A percentile compares a stretch with the other conserved stretches of the same genome.
phyloP scores from a whole-genome alignment of 2,329 filamentous ascomycete species.

The Pseudogymnoascus destructans region DNA sequence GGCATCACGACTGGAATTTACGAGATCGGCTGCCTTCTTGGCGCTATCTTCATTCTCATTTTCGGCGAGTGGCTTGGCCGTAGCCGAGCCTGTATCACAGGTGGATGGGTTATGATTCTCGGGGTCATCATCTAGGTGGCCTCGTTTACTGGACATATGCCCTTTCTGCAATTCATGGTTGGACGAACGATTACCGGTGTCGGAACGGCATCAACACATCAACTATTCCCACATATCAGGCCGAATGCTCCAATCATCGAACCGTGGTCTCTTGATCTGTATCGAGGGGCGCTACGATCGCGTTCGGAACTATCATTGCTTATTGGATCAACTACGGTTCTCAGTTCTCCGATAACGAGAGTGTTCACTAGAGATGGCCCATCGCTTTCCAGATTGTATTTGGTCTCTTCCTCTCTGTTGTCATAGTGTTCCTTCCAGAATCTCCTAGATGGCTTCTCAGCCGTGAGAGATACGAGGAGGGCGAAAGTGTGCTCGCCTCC shows the following conservation, averaged over 20 bases:
- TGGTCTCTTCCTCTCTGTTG: constrained; percentile 33
- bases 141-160: constrained; percentile 63
- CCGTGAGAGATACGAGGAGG: not conserved
- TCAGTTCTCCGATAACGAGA: constrained; percentile 64
- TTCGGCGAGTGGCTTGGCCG: constrained; percentile 88
- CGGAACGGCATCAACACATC: constrained; percentile 77
- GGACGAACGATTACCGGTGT: constrained; percentile 76
- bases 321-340: constrained; percentile 94
- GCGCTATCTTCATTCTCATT: constrained; percentile 72
- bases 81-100: constrained; percentile 80
- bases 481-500: constrained; percentile 12
- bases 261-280: constrained; percentile 86
- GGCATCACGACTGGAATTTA: constrained; percentile 97
- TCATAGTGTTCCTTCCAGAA: constrained; percentile 71
- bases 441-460: constrained; percentile 79
- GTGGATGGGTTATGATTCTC: constrained; percentile 72
- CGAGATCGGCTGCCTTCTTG: constrained; percentile 83
- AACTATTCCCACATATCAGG: constrained; percentile 87
- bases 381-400: constrained; percentile 81
- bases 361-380: constrained; percentile 70
- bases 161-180: constrained; percentile 66
- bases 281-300: constrained; percentile 45
- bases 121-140: constrained; percentile 71
- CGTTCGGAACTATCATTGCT: constrained; percentile 8
- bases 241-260: constrained; percentile 95